Conservation (phyloP, 805 yeast genomes). For the Yarrowia divulgata region DNA sequence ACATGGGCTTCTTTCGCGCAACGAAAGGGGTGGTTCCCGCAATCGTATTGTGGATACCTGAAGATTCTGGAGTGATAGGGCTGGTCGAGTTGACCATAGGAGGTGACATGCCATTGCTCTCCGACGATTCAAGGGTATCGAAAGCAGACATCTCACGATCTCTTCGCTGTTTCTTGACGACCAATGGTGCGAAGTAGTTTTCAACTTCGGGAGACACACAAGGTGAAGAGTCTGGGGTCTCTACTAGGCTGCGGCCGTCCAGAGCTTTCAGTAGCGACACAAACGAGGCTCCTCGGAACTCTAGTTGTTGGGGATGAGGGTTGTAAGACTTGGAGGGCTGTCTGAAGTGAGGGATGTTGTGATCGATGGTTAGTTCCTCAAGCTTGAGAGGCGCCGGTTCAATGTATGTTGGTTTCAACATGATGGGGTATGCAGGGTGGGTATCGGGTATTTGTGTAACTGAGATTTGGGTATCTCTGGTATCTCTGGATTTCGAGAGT, state of each 20-base stretch:
- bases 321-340: constrained; percentile 12
- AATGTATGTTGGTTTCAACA: constrained; percentile 22
- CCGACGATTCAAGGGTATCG: constrained; percentile 22
- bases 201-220: constrained; percentile 17
- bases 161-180: constrained; percentile 15
- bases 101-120: constrained; percentile 22
- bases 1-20: not conserved
- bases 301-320: constrained; percentile 20
- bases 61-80: constrained; percentile 27
- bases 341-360: not conserved
- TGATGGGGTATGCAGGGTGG: not conserved
- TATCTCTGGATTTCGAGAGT: constrained; percentile 4
- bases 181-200: constrained; percentile 12
- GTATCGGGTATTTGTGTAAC: constrained; percentile 25
- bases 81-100: constrained; percentile 12
- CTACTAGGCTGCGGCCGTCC: constrained; percentile 4
- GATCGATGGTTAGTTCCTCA: not conserved
- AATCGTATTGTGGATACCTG: constrained; percentile 5
- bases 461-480: constrained; percentile 17
- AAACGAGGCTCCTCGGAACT: constrained; percentile 11
- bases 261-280: constrained; percentile 2
- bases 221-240: not conserved
- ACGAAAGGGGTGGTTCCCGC: constrained; percentile 21
- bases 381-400: not conserved
- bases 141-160: constrained; percentile 2